Percentiles rank a stretch among this genome's conserved stretches.
These are phyloP conservation scores for Lagenidium giganteum DNA, from an alignment of 352 stramenopile genomes.

Conservation along the genomic window DNA sequence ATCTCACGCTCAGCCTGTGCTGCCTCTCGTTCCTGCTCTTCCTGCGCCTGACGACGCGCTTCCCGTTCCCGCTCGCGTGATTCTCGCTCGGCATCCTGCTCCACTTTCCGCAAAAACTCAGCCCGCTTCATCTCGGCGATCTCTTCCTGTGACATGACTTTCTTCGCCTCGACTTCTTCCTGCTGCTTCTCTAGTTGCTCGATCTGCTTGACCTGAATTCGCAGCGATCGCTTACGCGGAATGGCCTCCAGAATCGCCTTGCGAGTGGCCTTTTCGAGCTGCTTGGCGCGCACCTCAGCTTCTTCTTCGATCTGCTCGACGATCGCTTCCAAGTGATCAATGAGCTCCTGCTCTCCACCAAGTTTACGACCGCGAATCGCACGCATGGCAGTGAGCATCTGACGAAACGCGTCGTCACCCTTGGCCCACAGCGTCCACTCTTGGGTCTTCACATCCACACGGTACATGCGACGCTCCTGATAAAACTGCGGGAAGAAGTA, in stretches of 20 bases:
- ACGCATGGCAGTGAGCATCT: slow-evolving; percentile 55
- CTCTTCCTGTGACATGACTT: slow-evolving; percentile 54
- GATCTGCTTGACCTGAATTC: slow-evolving; percentile 83
- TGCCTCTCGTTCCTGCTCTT: slow-evolving; percentile 54
- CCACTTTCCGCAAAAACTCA: slow-evolving; percentile 64
- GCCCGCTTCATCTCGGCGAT: slow-evolving; percentile 63
- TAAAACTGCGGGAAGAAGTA: slow-evolving; percentile 88
- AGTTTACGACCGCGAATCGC: slow-evolving; percentile 58
- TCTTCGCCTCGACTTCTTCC: slow-evolving; percentile 45
- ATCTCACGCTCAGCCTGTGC: slow-evolving; percentile 44
- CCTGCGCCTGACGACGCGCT: slow-evolving; percentile 32
- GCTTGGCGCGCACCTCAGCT: slow-evolving; percentile 29
- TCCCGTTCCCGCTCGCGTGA: slow-evolving; percentile 47
- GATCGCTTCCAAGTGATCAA: slow-evolving; percentile 77
- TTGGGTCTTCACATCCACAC: slow-evolving; percentile 33
- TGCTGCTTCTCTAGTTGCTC: slow-evolving; percentile 74
- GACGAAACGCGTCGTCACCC: slow-evolving; percentile 51
- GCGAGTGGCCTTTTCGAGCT: slow-evolving; percentile 71
- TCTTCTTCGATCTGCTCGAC: slow-evolving; percentile 78
- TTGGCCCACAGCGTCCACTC: slow-evolving; percentile 79
- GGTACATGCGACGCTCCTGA: slow-evolving; percentile 75
- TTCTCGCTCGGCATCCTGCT: slow-evolving; percentile 57
- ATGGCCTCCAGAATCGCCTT: slow-evolving; percentile 81
- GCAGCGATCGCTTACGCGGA: slow-evolving; percentile 74
- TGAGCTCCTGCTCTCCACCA: slow-evolving; percentile 63